These are phyloP conservation scores for Trichoderma hamatum DNA, from an alignment of 2,329 filamentous ascomycete genomes.

Conservation along the genomic window DNA sequence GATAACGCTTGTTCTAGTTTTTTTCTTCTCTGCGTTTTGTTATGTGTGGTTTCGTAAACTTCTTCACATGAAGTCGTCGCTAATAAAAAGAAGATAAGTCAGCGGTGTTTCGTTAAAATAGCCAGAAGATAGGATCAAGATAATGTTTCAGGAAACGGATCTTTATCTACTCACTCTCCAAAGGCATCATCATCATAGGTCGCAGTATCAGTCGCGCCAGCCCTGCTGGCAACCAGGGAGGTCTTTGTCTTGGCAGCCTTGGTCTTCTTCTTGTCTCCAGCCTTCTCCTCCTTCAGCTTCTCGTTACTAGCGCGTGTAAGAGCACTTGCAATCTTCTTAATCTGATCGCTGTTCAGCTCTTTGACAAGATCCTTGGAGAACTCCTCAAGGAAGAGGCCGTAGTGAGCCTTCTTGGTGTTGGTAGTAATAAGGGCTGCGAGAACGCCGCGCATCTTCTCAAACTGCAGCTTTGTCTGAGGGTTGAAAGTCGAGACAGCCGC, in stretches of 20 bases:
- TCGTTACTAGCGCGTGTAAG: constrained; percentile 93
- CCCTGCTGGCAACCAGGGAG: constrained; percentile 68
- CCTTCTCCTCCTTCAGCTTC: constrained; percentile 99
- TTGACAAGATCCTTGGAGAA: constrained; percentile 85
- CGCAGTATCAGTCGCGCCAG: constrained; percentile 68
- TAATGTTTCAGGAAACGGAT: background rate
- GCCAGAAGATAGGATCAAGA: background rate
- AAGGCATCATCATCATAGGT: constrained; percentile 79
- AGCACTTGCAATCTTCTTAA: constrained; percentile 90
- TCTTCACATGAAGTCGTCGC: constrained; percentile 74
- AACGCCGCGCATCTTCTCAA: constrained; percentile 75
- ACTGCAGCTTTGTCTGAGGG: constrained; percentile 83
- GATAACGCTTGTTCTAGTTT: constrained; percentile 6
- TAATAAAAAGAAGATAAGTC: constrained; percentile 38
- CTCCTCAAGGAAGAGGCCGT: constrained; percentile 86
- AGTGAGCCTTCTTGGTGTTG: constrained; percentile 87
- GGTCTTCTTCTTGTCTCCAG: constrained; percentile 87
- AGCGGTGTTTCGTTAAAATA: constrained; percentile 20
- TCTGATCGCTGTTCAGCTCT: constrained; percentile 87
- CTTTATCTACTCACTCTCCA: constrained; percentile 70
- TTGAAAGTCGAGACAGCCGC: constrained; percentile 82
- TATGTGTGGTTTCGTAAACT: background rate
- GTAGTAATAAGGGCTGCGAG: constrained; percentile 75
- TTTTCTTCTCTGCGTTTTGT: background rate
- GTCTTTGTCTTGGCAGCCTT: constrained; percentile 97